Base-by-base conservation (phyloP, 495 filamentous ascomycete species). In the Podospora conica region DNA sequence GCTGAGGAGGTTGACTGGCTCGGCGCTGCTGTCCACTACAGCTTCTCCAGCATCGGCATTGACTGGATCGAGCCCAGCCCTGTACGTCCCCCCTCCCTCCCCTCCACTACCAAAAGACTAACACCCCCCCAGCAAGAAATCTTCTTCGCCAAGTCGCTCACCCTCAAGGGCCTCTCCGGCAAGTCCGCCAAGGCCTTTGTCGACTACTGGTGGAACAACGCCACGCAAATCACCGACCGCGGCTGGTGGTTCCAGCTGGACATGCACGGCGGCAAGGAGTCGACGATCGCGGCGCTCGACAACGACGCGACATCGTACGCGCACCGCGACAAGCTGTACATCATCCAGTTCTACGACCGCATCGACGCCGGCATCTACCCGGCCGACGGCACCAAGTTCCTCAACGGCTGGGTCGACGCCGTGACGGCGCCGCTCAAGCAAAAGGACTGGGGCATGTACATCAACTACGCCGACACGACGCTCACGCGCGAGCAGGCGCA, bases 301-400 rank as follows among this genome's bases (percentile, higher is more conserved):
- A 68, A 68, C 54, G 48, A 65, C 11, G 58, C 70, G 28, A 74
- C 75, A 4, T 70, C 76, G 18, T 78, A 78, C 29, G 74, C 74
- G 18, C 76, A 78, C 58, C 76, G 76, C 22, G 76, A 77, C 66
- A 77, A 76, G 71, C 68, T 77, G 58, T 74, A 76, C 65, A 75
- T 78, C 48, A 68, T 76, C 53, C 75, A 77, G 65, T 76, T 76
- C 64, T 77, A 77, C 75, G 70, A 74, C 68, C 70, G 68, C 62
- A 64, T 67, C 23, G 63, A 66, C 58, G 67, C 65, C 10, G 66
- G 64, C 24, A 59, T 23, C 12, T 65, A 70, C 28, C 66, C 71
- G 2, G 64, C 73, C 27, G 65, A 60, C 6, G 71, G 70, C 15
- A 60, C 68, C 27, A 69, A 69, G 7, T 74, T 78, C 59, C 63